These are phyloP conservation scores for Claviceps digitariae DNA, from an alignment of 2,329 filamentous ascomycete species.

Conservation along the genomic window DNA sequence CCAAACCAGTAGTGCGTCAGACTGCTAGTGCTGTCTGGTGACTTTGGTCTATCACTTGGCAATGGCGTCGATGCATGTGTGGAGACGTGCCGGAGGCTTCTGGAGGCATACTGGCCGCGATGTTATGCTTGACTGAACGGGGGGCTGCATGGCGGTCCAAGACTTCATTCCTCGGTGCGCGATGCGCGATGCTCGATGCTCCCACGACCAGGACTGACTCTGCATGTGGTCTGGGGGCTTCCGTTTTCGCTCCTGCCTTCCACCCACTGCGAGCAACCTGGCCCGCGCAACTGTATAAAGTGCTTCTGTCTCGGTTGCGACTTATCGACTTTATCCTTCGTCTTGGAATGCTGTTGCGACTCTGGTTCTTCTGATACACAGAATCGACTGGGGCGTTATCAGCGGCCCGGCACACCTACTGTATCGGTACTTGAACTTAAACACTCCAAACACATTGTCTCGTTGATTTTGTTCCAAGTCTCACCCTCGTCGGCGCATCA, in stretches of 20 bases:
- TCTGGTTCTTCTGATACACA: neutral
- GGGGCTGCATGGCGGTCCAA: neutral
- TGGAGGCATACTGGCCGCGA: neutral
- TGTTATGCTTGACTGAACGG: neutral
- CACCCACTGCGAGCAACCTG: neutral
- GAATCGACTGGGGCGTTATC: neutral
- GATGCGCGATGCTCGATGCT: neutral
- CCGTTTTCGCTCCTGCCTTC: neutral
- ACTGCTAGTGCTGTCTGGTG: neutral
- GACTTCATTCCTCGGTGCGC: neutral
- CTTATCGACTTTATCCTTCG: neutral
- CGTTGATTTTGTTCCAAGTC: neutral
- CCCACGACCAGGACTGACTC: neutral
- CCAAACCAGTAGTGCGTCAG: neutral
- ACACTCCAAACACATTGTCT: neutral
- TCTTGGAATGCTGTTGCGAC: neutral
- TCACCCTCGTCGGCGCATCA: constrained; percentile 3
- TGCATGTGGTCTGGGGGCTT: neutral
- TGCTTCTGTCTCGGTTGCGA: neutral
- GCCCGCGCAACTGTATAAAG: constrained; percentile 1
- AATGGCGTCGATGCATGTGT: neutral
- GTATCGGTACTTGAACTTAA: neutral
- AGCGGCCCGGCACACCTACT: neutral
- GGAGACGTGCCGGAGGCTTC: neutral
- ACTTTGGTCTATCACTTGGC: neutral